Evolutionary conservation across 306 rosid genomes (phyloP).

Genomic region (Cucumis hystrix): DNA sequence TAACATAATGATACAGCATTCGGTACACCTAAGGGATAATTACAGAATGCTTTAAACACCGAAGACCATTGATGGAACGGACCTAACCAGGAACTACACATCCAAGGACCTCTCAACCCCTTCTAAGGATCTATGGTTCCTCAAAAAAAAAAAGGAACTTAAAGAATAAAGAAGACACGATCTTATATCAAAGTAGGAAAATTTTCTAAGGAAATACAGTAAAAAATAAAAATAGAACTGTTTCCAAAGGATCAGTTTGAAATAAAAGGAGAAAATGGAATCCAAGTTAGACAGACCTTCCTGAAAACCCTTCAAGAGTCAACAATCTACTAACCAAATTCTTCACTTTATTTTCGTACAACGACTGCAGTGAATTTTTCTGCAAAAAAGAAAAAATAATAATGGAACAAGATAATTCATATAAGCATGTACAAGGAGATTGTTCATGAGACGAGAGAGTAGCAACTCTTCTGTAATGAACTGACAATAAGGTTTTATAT

Average conservation of each 20-base stretch:
- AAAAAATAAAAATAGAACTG: background rate
- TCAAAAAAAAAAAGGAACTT: background rate
- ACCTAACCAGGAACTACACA: background rate
- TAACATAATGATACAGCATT: background rate
- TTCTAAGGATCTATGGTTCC: background rate
- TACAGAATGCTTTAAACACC: background rate
- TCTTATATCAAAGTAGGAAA: background rate
- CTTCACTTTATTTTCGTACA: conserved; percentile 68
- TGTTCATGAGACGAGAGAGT: background rate
- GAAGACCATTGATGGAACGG: background rate
- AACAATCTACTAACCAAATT: conserved; percentile 52
- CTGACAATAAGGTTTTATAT: background rate
- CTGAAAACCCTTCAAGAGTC: conserved; percentile 47
- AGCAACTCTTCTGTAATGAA: background rate
- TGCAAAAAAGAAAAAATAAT: conserved; percentile 30
- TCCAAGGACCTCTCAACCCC: background rate
- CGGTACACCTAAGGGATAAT: background rate
- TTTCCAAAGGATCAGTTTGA: background rate
- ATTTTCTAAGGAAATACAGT: background rate
- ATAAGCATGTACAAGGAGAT: background rate
- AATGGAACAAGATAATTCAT: background rate
- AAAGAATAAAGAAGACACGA: background rate
- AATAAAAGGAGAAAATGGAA: background rate
- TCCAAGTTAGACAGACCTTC: conserved; percentile 36
- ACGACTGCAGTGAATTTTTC: conserved; percentile 58